Evolutionary conservation across 768 basidiomycete genomes (phyloP).

Genomic region (Ramaria sp.): DNA sequence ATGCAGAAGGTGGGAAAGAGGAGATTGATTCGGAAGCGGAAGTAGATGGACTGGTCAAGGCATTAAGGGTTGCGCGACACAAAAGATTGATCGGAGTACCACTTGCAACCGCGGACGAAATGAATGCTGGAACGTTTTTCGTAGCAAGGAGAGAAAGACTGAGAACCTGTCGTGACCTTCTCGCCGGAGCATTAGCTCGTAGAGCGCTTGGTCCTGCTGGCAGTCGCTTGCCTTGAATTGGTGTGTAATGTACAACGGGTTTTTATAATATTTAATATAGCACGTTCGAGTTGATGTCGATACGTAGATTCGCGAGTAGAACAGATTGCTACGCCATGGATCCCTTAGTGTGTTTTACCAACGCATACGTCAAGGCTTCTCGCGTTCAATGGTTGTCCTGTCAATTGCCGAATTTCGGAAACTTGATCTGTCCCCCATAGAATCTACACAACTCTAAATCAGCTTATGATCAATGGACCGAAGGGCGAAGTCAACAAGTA

Average conservation of each 20-base stretch:
- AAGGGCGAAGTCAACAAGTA: slow-evolving; percentile 19
- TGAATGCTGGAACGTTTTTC: slow-evolving; percentile 61
- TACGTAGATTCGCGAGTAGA: neutral
- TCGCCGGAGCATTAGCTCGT: slow-evolving; percentile 37
- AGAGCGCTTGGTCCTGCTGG: neutral
- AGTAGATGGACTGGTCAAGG: slow-evolving; percentile 59
- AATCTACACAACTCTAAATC: slow-evolving; percentile 37
- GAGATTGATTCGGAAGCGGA: slow-evolving; percentile 81
- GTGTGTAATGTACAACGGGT: neutral
- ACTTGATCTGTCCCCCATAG: slow-evolving; percentile 81
- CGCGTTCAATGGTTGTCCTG: slow-evolving; percentile 1
- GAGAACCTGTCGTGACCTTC: slow-evolving; percentile 43
- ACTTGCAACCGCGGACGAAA: slow-evolving; percentile 58
- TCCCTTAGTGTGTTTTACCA: neutral
- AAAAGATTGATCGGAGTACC: slow-evolving; percentile 53
- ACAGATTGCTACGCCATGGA: neutral
- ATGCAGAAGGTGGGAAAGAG: slow-evolving; percentile 42
- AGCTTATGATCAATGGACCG: neutral
- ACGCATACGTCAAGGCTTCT: neutral
- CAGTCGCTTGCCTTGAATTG: neutral
- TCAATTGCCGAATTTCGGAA: slow-evolving; percentile 39
- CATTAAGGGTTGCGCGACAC: slow-evolving; percentile 43
- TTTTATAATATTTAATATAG: neutral
- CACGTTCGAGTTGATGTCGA: neutral
- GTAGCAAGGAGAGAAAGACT: slow-evolving; percentile 60